Conservation (phyloP, 768 basidiomycete species). For the Boletus vinaceobasis region DNA sequence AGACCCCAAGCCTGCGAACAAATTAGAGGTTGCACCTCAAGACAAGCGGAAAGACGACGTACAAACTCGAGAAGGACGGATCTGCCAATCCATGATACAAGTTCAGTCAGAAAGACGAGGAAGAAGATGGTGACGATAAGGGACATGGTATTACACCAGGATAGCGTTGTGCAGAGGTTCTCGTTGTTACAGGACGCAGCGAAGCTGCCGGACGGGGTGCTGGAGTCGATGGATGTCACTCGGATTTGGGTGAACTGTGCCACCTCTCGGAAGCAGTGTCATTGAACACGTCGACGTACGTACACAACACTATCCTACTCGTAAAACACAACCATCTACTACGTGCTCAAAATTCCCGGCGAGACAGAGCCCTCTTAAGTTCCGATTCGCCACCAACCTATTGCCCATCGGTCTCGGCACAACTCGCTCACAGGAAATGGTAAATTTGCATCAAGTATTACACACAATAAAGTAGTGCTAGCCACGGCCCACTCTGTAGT, state of each 20-base stretch:
- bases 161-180: not conserved
- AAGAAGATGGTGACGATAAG: conserved; percentile 79
- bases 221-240: not conserved
- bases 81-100: conserved; percentile 87
- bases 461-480: not conserved
- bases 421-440: not conserved
- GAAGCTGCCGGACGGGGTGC: not conserved
- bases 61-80: conserved; percentile 80
- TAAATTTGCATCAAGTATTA: not conserved
- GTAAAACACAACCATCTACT: not conserved
- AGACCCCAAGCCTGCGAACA: conserved; percentile 63
- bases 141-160: conserved; percentile 48
- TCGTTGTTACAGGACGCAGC: conserved; percentile 7
- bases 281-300: conserved; percentile 18
- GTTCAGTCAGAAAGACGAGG: conserved; percentile 77
- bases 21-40: conserved; percentile 2
- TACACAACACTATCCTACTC: not conserved
- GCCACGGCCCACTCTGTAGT: not conserved
- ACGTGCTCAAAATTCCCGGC: not conserved
- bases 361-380: not conserved
- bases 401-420: not conserved
- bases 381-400: not conserved
- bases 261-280: not conserved
- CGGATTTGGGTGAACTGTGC: not conserved
- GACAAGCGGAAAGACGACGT: conserved; percentile 31